Conservation (phyloP, 208 protist genomes). For the Leishmania arabica region DNA sequence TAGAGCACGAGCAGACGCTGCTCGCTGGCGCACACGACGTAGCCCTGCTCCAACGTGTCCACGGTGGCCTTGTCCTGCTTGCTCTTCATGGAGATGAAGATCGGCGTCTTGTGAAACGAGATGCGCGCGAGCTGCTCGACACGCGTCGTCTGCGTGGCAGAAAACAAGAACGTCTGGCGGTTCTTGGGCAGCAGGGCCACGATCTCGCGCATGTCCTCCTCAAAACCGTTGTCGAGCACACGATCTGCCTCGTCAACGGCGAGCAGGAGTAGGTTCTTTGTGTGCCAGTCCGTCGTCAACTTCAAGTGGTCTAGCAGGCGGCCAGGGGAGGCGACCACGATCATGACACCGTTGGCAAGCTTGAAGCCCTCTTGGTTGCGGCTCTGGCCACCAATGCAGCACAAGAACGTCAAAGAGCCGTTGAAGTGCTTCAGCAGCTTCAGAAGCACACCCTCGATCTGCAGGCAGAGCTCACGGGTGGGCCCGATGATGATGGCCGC, state of each 20-base stretch:
- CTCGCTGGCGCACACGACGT: slow-evolving; percentile 96
- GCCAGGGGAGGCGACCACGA: slow-evolving; percentile 91
- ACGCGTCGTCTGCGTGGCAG: slow-evolving; percentile 99
- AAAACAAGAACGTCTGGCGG: slow-evolving; percentile 99
- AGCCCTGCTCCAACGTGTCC: slow-evolving; percentile 97
- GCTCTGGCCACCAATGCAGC: slow-evolving; percentile 92
- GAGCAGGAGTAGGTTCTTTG: slow-evolving; percentile 96
- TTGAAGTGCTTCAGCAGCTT: slow-evolving; percentile 94
- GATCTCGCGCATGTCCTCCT: slow-evolving; percentile 99
- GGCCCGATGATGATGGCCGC: slow-evolving; percentile 98
- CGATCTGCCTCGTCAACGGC: slow-evolving; percentile 99
- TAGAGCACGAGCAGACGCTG: slow-evolving; percentile 98
- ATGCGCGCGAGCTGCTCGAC: slow-evolving; percentile 96
- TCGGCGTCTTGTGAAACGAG: slow-evolving; percentile 92
- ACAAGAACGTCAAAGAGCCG: slow-evolving; percentile 87
- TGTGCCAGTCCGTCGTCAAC: slow-evolving; percentile 97
- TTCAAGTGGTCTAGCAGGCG: slow-evolving; percentile 99
- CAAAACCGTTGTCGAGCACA: slow-evolving; percentile 98
- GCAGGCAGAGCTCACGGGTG: slow-evolving; percentile 98
- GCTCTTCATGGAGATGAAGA: slow-evolving; percentile 97
- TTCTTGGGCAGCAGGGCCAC: slow-evolving; percentile 96
- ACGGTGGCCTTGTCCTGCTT: slow-evolving; percentile 92
- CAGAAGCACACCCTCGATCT: slow-evolving; percentile 97
- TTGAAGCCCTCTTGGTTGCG: slow-evolving; percentile 90
- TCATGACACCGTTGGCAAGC: slow-evolving; percentile 87